A percentile compares a stretch with the other conserved stretches of the same genome.
These are phyloP conservation scores for Scedosporium aurantiacum DNA, from an alignment of 2,329 filamentous ascomycete species.

Conservation along the genomic window DNA sequence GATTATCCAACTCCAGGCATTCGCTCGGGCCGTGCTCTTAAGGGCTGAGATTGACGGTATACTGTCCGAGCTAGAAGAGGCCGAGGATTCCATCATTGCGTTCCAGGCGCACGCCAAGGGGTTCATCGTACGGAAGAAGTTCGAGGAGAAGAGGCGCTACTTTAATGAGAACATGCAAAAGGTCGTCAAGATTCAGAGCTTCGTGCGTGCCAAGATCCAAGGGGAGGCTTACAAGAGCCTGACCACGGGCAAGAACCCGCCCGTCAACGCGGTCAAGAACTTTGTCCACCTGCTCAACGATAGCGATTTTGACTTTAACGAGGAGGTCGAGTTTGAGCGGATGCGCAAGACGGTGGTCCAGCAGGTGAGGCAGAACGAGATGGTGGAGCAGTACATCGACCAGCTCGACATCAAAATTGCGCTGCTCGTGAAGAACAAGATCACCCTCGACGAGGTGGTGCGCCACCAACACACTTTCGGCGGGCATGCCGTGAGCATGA, in stretches of 20 bases:
- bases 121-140: slow-evolving; percentile 60
- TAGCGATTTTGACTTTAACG: slow-evolving; percentile 97
- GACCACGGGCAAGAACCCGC: slow-evolving; percentile 91
- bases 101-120: slow-evolving; percentile 67
- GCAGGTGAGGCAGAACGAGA: slow-evolving; percentile 92
- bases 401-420: slow-evolving; percentile 99
- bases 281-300: slow-evolving; percentile 97
- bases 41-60: slow-evolving; percentile 63
- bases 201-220: slow-evolving; percentile 87
- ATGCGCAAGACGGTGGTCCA: slow-evolving; percentile 93
- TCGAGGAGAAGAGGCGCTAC: slow-evolving; percentile 75
- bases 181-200: slow-evolving; percentile 97
- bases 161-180: slow-evolving; percentile 98
- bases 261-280: slow-evolving; percentile 92
- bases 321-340: slow-evolving; percentile 93
- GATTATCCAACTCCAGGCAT: slow-evolving; percentile 60
- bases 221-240: slow-evolving; percentile 97
- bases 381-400: slow-evolving; percentile 95
- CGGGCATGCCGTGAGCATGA: slow-evolving; percentile 70
- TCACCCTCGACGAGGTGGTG: slow-evolving; percentile 93
- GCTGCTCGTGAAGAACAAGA: slow-evolving; percentile 97
- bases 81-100: slow-evolving; percentile 66
- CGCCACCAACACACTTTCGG: slow-evolving; percentile 95
- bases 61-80: slow-evolving; percentile 66
- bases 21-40: slow-evolving; percentile 68